Evolutionary conservation across 148 eudicot species (phyloP), one percentile per base, ranked within the genome.

Genomic region (Rhododendron henanense): DNA sequence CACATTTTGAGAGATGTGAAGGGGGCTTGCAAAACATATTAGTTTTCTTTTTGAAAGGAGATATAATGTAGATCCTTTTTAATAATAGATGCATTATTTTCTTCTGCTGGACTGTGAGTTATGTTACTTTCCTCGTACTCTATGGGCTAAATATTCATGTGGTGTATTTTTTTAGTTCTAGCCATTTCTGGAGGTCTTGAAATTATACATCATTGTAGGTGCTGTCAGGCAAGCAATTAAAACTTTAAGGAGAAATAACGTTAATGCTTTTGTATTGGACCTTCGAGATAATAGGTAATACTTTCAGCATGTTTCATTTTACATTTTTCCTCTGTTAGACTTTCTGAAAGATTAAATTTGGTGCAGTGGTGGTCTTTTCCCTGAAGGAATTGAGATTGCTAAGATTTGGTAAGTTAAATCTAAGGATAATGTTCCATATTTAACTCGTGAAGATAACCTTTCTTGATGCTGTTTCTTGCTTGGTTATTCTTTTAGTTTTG

Each of bases 311-410:
- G 57, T 51, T n/a, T 73, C 77, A 5, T 65, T 84, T 37, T 83
- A 78, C 25, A 81, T 83, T 25, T 15, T 21, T 6, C 45, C 31
- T 73, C 44, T 39, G 55, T 73, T 77, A 74, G 85, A 78, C 47
- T 83, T 83, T 69, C 80, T 87, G 79, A 93, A 86, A 83, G 90
- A 48, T 55, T 55, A 87, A 33, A 57, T 87, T 87, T 91, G 86
- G 84, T 92, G 93, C 98, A 97, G 99, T 88, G 99, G 99, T 86
- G 99, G 99, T 83, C 96, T 95, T 67, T 97, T 97, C 84, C 99
- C 98, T 13, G 98, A 97, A 91, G 99, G 99, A 81, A 91, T 97
- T 84, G 98, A 97, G 90, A 92, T 93, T 81, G 97, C 99, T 84
- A 93, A 93, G 90, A 92, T 97, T 16, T 97, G 99, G 99, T 97